Conservation (phyloP, 202 grass and related monocot species). For the Schoenoplectus tabernaemontani region DNA sequence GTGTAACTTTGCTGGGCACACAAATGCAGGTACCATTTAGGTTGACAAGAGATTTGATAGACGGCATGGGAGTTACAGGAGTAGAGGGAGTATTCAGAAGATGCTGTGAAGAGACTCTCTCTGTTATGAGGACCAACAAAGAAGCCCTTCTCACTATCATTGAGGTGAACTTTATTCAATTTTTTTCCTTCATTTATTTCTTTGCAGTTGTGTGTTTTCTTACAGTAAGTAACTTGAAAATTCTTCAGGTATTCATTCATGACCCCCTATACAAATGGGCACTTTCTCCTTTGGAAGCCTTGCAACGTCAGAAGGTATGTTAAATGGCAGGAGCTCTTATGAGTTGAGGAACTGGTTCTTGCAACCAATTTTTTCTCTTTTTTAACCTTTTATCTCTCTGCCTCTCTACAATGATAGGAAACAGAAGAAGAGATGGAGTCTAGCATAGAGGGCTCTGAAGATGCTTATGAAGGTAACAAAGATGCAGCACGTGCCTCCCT, state of each 20-base stretch:
- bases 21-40: constrained; percentile 75
- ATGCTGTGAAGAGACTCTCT: constrained; percentile 93
- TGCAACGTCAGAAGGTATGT: constrained; percentile 82
- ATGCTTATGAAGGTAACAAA: constrained; percentile 75
- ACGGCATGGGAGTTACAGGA: constrained; percentile 92
- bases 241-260: constrained; percentile 77
- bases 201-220: constrained; percentile 14
- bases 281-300: constrained; percentile 91
- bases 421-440: constrained; percentile 57
- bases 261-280: constrained; percentile 98
- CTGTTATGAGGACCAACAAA: constrained; percentile 88
- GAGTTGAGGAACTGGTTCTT: neutral
- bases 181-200: constrained; percentile 14
- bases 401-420: constrained; percentile 46
- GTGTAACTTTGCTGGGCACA: constrained; percentile 13
- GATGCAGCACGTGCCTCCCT: constrained; percentile 89
- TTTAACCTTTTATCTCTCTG: neutral
- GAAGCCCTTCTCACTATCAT: constrained; percentile 86
- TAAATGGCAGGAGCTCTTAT: neutral
- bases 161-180: constrained; percentile 44
- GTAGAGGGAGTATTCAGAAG: constrained; percentile 93
- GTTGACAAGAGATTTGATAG: constrained; percentile 80
- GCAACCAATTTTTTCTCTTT: neutral
- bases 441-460: constrained; percentile 67
- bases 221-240: constrained; percentile 11